Conservation (phyloP, 129 eudicot genomes). For the Flaveria trinervia region DNA sequence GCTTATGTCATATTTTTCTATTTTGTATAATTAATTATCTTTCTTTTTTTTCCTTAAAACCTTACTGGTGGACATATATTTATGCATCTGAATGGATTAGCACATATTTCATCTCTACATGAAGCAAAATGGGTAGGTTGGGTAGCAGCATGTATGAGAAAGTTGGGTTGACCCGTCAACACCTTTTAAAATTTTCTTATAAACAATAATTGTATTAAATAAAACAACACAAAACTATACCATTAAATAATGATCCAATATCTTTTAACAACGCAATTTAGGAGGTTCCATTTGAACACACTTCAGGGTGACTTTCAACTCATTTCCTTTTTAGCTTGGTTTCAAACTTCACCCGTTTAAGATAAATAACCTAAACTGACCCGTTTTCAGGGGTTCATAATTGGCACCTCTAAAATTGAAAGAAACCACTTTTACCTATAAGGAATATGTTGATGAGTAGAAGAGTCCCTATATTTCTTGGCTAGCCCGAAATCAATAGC, state of each 20-base stretch:
- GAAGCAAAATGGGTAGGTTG: neutral
- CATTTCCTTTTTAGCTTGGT: neutral
- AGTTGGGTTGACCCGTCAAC: neutral
- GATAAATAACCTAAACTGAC: neutral
- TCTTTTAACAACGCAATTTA: neutral
- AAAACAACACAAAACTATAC: neutral
- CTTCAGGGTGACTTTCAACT: neutral
- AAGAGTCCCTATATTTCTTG: slow-evolving; percentile 91
- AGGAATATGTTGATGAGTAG: slow-evolving; percentile 93
- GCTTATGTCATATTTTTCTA: neutral
- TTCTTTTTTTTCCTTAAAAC: neutral
- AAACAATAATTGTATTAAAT: neutral
- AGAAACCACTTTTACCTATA: slow-evolving; percentile 59
- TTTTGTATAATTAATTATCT: neutral
- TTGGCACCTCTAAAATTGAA: slow-evolving; percentile 1
- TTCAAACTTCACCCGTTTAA: neutral
- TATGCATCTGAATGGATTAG: neutral
- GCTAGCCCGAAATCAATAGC: slow-evolving; percentile 97
- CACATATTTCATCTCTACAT: neutral
- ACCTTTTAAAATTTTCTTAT: neutral
- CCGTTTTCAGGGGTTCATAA: neutral
- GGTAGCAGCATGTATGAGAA: neutral
- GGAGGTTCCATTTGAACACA: neutral
- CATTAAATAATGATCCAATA: neutral
- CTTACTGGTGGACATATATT: neutral